phyloP scores from a whole-genome alignment of 176 grass and related monocot species.

The Phoenix roebelenii region DNA sequence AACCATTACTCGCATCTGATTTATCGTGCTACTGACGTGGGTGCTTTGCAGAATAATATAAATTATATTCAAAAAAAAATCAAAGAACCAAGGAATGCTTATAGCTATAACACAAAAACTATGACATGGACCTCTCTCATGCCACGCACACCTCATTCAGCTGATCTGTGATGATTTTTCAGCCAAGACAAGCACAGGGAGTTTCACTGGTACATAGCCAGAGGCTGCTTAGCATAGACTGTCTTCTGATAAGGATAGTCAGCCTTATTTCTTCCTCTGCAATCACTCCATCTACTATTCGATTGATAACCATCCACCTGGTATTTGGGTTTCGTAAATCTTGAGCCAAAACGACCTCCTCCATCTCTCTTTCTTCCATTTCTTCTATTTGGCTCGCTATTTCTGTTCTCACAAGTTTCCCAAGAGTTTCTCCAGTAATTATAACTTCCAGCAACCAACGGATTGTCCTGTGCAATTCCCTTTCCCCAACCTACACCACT shows the following conservation, averaged over 20 bases:
- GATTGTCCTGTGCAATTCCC: constrained; percentile 15
- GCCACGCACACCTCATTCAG: too few relatives aligned
- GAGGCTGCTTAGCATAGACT: background rate
- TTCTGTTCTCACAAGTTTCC: constrained; percentile 29
- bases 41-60: too few relatives aligned
- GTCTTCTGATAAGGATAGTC: constrained; percentile 15
- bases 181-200: too few relatives aligned
- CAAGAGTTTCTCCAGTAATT: constrained; percentile 12
- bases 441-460: constrained; percentile 17
- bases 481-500: constrained; percentile 22
- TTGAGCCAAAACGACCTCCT: constrained; percentile 32
- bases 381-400: constrained; percentile 23
- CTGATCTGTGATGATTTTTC: too few relatives aligned
- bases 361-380: constrained; percentile 33
- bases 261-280: constrained; percentile 29
- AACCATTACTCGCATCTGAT: too few relatives aligned
- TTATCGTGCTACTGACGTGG: too few relatives aligned
- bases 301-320: constrained; percentile 10
- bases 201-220: constrained; percentile 2
- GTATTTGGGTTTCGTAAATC: constrained; percentile 47
- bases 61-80: too few relatives aligned
- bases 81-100: too few relatives aligned
- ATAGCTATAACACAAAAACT: too few relatives aligned
- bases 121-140: too few relatives aligned
- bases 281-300: constrained; percentile 29